Evolutionary conservation across 78 protist species (phyloP), one percentile per base, ranked within the genome.

Genomic region (Neovahlkampfia damariscottae): DNA sequence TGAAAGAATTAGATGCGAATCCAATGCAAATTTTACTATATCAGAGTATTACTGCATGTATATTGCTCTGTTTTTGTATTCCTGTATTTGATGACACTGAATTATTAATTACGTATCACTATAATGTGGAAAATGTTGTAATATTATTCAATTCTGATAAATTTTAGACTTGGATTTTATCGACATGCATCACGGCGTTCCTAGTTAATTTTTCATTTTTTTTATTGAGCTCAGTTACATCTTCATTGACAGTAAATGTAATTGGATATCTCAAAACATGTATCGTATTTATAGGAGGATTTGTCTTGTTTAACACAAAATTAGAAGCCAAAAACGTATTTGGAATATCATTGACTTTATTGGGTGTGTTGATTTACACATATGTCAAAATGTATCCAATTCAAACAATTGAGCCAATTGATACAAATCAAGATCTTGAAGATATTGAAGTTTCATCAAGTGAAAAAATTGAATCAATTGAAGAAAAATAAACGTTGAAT

Each of bases 141-240:
- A n/a, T n/a, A n/a, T n/a, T n/a, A 41, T 30, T 29, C 68, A 19
- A n/a, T 10, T 28, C 72, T 19, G 19, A 19, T 10, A 19, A 39
- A 3, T 5, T 70, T 10, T 9, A 3, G 4, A 31, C n/a, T n/a
- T n/a, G 41, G 5, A 75, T 83, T 9, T 8, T 38, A 5, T 0
- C 29, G 27, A 72, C 84, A 7, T 8, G 78, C 59, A 0, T 76
- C 38, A 0, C 77, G 9, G 86, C 89, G n/a, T 72, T 84, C 1
- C 32, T 1, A 3, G 83, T 85, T 34, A 78, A 85, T 37, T 8
- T 85, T 9, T 35, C 82, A 5, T 32, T 79, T 34, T 88, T 82
- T 74, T 1, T 82, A 32, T 34, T 85, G 58, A 78, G 81, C 32
- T 88, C 90, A 4, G 27, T 40, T 29, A 78, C 92, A 3, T 34